Percentiles rank a stretch among this genome's conserved stretches.
Conservation (phyloP, 345 rosid genomes). For the Bretschneidera sinensis region DNA sequence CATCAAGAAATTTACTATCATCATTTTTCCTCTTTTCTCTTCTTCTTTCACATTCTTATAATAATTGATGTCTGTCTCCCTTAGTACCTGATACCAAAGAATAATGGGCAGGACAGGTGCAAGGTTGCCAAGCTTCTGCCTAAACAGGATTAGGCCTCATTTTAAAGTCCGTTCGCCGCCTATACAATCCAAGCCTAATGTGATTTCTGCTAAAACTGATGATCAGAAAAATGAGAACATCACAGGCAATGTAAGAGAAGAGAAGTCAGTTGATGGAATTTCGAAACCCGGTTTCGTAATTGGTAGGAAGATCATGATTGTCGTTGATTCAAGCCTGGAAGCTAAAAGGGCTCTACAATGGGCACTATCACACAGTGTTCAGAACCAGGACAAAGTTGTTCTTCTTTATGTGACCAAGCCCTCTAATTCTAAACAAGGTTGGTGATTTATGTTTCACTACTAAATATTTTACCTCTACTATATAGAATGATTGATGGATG, state of each 20-base stretch:
- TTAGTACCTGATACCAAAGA: constrained; percentile 3
- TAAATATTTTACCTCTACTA: background rate
- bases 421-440: constrained; percentile 48
- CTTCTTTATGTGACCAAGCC: constrained; percentile 66
- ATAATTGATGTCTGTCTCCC: constrained; percentile 9
- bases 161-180: constrained; percentile 68
- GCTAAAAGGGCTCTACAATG: constrained; percentile 82
- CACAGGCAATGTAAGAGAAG: constrained; percentile 8
- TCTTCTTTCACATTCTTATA: constrained; percentile 24
- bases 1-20: constrained; percentile 26
- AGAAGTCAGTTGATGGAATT: background rate
- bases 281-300: constrained; percentile 16
- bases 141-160: constrained; percentile 75
- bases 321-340: constrained; percentile 73
- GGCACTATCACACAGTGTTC: constrained; percentile 85
- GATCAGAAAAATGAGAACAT: constrained; percentile 9
- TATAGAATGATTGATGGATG: background rate
- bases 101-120: constrained; percentile 49
- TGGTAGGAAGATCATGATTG: constrained; percentile 78
- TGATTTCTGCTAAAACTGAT: constrained; percentile 6
- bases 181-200: constrained; percentile 34
- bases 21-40: constrained; percentile 15
- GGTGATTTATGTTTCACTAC: background rate
- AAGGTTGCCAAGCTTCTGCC: constrained; percentile 65
- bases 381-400: constrained; percentile 61